Evolutionary conservation across 345 rosid species (phyloP), one percentile per base, ranked within the genome.

Genomic region (Ceriops tagal): DNA sequence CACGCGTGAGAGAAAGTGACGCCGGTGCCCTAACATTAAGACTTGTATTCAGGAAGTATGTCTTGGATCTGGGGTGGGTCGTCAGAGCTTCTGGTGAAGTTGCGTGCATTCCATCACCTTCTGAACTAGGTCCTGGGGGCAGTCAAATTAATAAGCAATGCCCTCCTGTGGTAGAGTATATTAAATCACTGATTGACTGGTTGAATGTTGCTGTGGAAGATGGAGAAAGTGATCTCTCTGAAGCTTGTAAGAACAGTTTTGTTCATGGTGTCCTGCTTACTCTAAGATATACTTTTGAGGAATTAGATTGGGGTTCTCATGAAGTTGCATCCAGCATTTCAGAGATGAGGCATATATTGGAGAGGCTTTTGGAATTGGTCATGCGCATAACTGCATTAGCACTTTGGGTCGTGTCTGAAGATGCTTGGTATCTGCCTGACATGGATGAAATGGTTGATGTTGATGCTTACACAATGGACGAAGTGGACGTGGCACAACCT

Each of bases 1-100:
- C 98, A 74, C 97, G 97, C 63, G 98, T 93, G 70, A 89, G 98
- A 77, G 98, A 93, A 87, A 93, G 97, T 79, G 98, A 93, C 74
- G 98, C 95, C 65, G 98, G 98, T 55, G 84, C 98, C 53, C 74
- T 93, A 76, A 84, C 90, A 53, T 74, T 91, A 27, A 82, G 91
- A 78, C 98, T 93, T 71, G 74, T 93, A 72, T 91, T 93, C 73
- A 81, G 92, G 74, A 93, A 91, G 82, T 93, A 93, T 75, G 97
- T 88, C 24, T 71, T 89, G 80, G 98, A 93, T 56, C 91, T 83
- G 35, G 92, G 92, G 53, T 91, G 92, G 96, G 73, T 68, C 59
- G 88, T 93, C 53, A 81, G 80, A 76, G 89, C 83, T 65, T 83
- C 95, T 32, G 81, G 43, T 70, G 71, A 84, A 72, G 87, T 77